Conservation (phyloP, 1,284 basidiomycete species). For the Filobasidium uniguttulatum region DNA sequence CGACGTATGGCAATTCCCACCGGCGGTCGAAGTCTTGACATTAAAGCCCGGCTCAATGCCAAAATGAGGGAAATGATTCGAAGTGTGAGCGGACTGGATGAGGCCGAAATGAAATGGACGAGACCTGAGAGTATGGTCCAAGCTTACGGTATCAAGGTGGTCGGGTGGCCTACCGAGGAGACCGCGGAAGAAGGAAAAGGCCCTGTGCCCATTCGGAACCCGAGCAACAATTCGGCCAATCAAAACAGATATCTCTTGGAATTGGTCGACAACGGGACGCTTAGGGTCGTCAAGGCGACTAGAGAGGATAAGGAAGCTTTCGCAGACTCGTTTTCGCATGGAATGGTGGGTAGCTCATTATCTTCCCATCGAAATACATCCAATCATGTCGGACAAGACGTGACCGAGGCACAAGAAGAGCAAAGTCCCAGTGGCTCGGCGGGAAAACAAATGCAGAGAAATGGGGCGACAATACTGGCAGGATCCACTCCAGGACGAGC, state of each 20-base stretch:
- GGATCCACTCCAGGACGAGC: not conserved
- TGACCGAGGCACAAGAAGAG: not conserved
- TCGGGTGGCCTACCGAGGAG: conserved; percentile 14
- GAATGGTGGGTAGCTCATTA: too few relatives aligned
- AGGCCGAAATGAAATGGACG: conserved; percentile 18
- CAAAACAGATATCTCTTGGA: conserved; percentile 14
- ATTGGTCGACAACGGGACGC: conserved; percentile 8
- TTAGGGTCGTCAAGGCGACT: conserved; percentile 10
- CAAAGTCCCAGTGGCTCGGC: not conserved
- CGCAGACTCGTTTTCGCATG: not conserved
- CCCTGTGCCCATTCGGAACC: conserved; percentile 15
- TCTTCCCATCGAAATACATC: not conserved
- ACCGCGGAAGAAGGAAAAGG: conserved; percentile 1
- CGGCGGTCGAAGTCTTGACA: conserved; percentile 13
- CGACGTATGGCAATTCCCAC: conserved; percentile 13
- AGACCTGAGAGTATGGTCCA: conserved; percentile 13
- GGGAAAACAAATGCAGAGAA: not conserved
- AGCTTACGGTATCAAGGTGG: conserved; percentile 15
- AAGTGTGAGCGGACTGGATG: conserved; percentile 12
- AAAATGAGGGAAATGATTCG: conserved; percentile 15
- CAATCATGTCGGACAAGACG: not conserved
- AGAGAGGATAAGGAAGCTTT: conserved; percentile 5
- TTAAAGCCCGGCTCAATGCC: conserved; percentile 15
- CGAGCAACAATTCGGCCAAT: conserved; percentile 11
- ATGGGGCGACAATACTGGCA: not conserved